Base-by-base conservation (phyloP, 2,329 filamentous ascomycete genomes). In the Diaporthe nobilis region DNA sequence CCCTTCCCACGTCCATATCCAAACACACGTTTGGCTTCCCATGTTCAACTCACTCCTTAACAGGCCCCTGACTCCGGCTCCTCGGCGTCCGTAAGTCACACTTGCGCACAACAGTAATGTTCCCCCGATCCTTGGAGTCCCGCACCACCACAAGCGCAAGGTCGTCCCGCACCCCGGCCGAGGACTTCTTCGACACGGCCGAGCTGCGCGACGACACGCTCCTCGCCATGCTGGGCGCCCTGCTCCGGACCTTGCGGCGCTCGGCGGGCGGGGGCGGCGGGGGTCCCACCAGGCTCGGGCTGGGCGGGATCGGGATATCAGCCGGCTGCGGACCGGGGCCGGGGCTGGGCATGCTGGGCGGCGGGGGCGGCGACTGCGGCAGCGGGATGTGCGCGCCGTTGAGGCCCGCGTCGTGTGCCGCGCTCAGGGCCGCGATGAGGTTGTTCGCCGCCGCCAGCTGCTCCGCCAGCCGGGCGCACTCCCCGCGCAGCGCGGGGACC, bases 111-210 rank as follows among this genome's bases (percentile, higher is more conserved):
- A 77, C 75, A 28, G 76, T 73, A 44, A 76, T 49, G 12, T 61
- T 76, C 17, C 67, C 71, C 25, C 75, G 28, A 15, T 77, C 76
- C 49, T 67, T 71, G 15, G 76, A 51, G 12, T 76, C 76, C 6
- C 76, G 72, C 13, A 77, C 76, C 34, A 77, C 57, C 49, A 77
- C 76, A 4, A 77, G 76, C 42, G 73, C 75, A 8, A 77, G 70
- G 42, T 77, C 76, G n/a, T 77, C 75, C 65, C 65, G 34, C 34
- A 70, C 65, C 2, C 65, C 65, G 0, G 47, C 47, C 4, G 65
- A 28, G 22, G 47, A 55, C 68, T 71, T 63, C 71, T 72, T 15
- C 12, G 73, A 53, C 20, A 65, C 34, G 4, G 75, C 61, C 63
- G 76, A 73, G 15, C 70, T 51, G 47, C 76, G 71, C 63, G 76